Conservation (phyloP, 164 flowering plant species). For the Magnolia officinalis region DNA sequence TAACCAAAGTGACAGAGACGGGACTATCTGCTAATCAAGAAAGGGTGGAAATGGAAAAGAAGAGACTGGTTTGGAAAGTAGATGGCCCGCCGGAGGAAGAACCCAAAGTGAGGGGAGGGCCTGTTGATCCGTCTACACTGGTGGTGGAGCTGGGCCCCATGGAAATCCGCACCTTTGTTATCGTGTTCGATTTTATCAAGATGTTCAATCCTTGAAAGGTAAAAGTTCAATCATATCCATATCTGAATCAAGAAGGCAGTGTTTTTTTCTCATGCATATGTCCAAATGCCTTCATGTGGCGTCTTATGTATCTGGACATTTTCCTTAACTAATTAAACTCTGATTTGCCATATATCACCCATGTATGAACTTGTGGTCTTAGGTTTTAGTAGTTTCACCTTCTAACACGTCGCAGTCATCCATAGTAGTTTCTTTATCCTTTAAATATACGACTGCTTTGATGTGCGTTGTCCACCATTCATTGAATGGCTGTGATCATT, state of each 20-base stretch:
- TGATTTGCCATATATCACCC: no score
- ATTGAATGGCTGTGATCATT: no score
- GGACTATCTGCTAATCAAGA: constrained; percentile 86
- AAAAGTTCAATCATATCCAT: background rate
- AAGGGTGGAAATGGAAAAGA: constrained; percentile 75
- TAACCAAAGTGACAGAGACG: constrained; percentile 62
- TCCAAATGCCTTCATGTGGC: background rate
- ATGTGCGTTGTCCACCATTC: no score
- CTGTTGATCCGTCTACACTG: constrained; percentile 58
- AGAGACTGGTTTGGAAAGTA: constrained; percentile 70
- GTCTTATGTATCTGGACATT: background rate
- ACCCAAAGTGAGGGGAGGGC: constrained; percentile 47
- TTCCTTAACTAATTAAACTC: no score
- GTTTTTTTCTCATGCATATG: background rate
- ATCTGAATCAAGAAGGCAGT: background rate
- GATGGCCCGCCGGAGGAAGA: constrained; percentile 40
- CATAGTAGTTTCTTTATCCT: no score
- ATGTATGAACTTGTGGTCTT: no score
- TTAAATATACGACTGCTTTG: no score
- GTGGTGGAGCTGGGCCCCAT: constrained; percentile 77
- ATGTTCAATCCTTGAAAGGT: background rate
- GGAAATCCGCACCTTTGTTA: constrained; percentile 84
- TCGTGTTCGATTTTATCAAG: constrained; percentile 28
- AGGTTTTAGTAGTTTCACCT: no score
- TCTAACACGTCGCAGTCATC: no score